Evolutionary conservation across 208 protist species (phyloP).

Genomic region (Spongospora subterranea): DNA sequence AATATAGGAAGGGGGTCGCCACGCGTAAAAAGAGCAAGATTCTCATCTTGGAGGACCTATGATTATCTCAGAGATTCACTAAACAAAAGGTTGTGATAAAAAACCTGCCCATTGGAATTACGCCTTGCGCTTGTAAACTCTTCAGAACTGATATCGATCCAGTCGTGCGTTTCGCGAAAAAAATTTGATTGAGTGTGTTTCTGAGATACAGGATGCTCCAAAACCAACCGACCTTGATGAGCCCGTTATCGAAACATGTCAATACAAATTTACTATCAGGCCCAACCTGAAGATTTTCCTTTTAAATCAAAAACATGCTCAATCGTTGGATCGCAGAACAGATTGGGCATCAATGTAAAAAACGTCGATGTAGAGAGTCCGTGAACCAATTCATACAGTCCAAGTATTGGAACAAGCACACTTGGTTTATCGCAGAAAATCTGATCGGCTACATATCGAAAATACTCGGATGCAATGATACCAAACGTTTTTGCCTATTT

Average conservation of each 20-base stretch:
- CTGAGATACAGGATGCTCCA: neutral
- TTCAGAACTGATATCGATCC: neutral
- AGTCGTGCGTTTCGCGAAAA: neutral
- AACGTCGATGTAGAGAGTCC: neutral
- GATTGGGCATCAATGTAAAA: conserved; percentile 29
- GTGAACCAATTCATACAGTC: neutral
- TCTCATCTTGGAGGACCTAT: conserved; percentile 54
- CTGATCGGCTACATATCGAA: conserved; percentile 24
- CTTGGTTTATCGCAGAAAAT: neutral
- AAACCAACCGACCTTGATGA: conserved; percentile 24
- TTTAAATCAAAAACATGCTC: conserved; percentile 43
- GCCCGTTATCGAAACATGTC: neutral
- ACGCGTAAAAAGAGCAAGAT: neutral
- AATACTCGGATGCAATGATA: neutral
- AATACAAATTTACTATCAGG: neutral
- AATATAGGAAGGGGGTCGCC: neutral
- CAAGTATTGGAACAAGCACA: neutral
- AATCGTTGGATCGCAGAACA: neutral
- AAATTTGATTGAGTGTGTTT: neutral
- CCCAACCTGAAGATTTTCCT: conserved; percentile 31
- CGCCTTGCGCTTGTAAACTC: neutral
- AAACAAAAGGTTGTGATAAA: neutral
- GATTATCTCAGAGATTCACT: neutral
- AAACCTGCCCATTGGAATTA: neutral
- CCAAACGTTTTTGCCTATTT: conserved; percentile 4